Conservation (phyloP, 108 stramenopile genomes). For the Cylindrotheca fusiformis region DNA sequence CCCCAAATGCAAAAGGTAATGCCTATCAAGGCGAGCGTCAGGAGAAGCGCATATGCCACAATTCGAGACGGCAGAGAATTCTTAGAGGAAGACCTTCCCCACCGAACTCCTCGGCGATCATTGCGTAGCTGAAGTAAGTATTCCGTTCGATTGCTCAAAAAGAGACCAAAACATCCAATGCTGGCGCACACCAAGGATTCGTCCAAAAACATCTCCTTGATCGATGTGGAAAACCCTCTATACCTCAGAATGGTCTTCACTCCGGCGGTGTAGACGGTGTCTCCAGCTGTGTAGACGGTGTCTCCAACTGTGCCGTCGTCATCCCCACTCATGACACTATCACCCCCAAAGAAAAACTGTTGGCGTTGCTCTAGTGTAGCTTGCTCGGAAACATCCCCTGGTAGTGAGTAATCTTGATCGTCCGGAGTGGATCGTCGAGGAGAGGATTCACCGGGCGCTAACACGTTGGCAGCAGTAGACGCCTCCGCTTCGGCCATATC, state of each 20-base stretch:
- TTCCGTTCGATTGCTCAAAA: constrained; percentile 74
- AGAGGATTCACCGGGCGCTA: background rate
- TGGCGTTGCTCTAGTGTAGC: too few relatives aligned
- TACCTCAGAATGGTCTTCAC: constrained; percentile 53
- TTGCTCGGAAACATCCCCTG: too few relatives aligned
- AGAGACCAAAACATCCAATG: constrained; percentile 77
- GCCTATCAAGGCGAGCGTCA: constrained; percentile 52
- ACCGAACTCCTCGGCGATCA: constrained; percentile 54
- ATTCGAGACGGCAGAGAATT: constrained; percentile 44
- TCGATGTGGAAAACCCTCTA: constrained; percentile 75
- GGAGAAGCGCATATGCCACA: constrained; percentile 49
- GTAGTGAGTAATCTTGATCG: too few relatives aligned
- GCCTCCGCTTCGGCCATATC: too few relatives aligned
- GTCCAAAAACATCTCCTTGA: constrained; percentile 75
- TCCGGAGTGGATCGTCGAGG: background rate
- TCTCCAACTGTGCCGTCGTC: background rate
- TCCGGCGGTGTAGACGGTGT: constrained; percentile 3
- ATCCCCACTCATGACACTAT: too few relatives aligned
- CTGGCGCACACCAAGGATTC: constrained; percentile 79
- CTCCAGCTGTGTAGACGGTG: background rate
- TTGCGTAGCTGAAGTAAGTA: constrained; percentile 73
- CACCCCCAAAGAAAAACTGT: too few relatives aligned
- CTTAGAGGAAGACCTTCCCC: constrained; percentile 38
- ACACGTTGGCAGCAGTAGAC: too few relatives aligned
- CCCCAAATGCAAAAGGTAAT: constrained; percentile 70